These are phyloP conservation scores for Przewalskia tangutica DNA, from an alignment of 257 asterid genomes.

Conservation along the genomic window DNA sequence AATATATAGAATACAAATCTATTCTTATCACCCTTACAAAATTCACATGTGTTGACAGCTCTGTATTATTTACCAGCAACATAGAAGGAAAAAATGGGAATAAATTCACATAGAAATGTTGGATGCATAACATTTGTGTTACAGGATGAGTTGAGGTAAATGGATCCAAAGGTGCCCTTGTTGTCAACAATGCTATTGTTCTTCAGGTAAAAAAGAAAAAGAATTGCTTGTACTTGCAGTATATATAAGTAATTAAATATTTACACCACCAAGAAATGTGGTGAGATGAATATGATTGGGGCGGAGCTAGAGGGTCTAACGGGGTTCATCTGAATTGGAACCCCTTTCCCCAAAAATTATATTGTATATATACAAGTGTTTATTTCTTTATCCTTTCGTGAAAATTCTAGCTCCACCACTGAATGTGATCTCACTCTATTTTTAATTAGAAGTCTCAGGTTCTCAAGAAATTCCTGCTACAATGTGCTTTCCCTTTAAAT, in stretches of 20 bases:
- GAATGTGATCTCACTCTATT: background rate
- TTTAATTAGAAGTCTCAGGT: background rate
- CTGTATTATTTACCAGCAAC: slow-evolving; percentile 35
- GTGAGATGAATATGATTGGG: background rate
- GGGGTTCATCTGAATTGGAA: too few relatives aligned
- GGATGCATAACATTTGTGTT: slow-evolving; percentile 33
- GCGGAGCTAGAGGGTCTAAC: too few relatives aligned
- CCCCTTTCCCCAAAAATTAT: too few relatives aligned
- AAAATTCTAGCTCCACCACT: too few relatives aligned
- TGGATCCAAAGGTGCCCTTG: slow-evolving; percentile 38
- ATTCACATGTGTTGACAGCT: slow-evolving; percentile 48
- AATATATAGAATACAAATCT: background rate
- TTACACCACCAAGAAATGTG: background rate
- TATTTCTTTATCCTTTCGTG: too few relatives aligned
- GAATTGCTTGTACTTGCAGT: too few relatives aligned
- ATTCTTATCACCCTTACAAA: slow-evolving; percentile 11
- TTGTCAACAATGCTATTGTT: slow-evolving; percentile 31
- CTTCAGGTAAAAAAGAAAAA: slow-evolving; percentile 23
- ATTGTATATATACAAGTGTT: too few relatives aligned
- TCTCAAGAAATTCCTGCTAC: background rate
- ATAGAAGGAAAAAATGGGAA: slow-evolving; percentile 29
- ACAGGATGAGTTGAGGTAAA: slow-evolving; percentile 43
- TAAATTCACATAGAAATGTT: slow-evolving; percentile 37
- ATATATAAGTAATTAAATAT: background rate
- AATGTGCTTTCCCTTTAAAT: background rate